Percentiles rank a stretch among this genome's conserved stretches.
Conservation (phyloP, 2,329 filamentous ascomycete species). For the Pyricularia pennisetigena region DNA sequence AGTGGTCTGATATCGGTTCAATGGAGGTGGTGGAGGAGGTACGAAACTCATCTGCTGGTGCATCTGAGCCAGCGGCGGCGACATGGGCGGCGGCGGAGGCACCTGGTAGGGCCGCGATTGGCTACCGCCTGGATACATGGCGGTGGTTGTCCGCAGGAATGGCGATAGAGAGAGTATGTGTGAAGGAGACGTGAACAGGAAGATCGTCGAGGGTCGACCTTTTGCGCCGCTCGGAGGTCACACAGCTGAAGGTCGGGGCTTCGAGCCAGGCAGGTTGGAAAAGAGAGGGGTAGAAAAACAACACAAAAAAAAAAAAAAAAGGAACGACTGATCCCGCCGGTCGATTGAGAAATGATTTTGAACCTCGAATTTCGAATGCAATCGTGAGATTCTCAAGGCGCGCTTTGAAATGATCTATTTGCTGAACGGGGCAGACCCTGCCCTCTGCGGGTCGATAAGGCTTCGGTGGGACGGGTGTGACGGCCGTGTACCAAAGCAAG, state of each 20-base stretch:
- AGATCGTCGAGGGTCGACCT: neutral
- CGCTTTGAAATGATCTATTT: neutral
- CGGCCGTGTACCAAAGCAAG: neutral
- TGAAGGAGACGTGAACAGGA: neutral
- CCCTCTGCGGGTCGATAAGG: neutral
- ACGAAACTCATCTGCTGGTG: constrained; percentile 35
- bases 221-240: neutral
- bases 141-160: constrained; percentile 10
- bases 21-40: constrained; percentile 40
- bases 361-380: neutral
- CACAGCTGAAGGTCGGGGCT: neutral
- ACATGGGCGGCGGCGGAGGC: constrained; percentile 47
- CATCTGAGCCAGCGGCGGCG: constrained; percentile 32
- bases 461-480: neutral
- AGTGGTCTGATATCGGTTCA: constrained; percentile 37
- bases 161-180: constrained; percentile 8
- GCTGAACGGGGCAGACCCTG: neutral
- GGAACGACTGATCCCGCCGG: neutral
- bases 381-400: neutral
- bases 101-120: constrained; percentile 42
- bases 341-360: neutral
- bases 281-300: too few relatives aligned
- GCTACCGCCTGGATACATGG: constrained; percentile 47
- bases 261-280: neutral
- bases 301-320: neutral